Evolutionary conservation across 2,329 filamentous ascomycete genomes (phyloP).

Genomic region (Clarireedia hainanense): DNA sequence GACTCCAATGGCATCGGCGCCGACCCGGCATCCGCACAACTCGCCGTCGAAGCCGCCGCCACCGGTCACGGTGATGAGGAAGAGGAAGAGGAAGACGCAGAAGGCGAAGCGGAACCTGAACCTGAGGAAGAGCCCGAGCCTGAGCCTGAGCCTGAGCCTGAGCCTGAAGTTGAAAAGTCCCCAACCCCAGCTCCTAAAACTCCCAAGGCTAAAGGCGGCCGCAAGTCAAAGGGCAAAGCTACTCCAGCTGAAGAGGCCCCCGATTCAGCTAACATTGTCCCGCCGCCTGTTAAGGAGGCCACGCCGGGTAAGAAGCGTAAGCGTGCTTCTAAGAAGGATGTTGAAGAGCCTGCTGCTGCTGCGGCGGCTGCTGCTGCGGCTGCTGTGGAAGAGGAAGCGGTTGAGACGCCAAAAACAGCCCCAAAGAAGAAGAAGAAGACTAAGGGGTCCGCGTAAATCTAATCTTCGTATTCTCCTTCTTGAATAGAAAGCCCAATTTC

Average conservation of each 20-base stretch:
- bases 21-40: conserved; percentile 31
- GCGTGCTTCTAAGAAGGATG: conserved; percentile 43
- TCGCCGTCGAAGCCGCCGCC: conserved; percentile 45
- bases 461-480: too few relatives aligned
- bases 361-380: background rate
- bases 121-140: conserved; percentile 10
- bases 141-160: background rate
- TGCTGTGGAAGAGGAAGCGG: conserved; percentile 40
- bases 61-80: conserved; percentile 13
- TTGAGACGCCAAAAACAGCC: conserved; percentile 23
- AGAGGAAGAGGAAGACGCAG: conserved; percentile 31
- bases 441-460: too few relatives aligned
- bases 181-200: conserved; percentile 44
- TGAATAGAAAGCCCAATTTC: too few relatives aligned
- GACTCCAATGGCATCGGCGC: conserved; percentile 48
- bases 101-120: conserved; percentile 35
- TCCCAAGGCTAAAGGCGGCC: conserved; percentile 41
- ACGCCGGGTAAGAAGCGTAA: conserved; percentile 55
- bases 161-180: conserved; percentile 36
- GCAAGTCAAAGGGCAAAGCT: conserved; percentile 27
- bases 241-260: conserved; percentile 26
- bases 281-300: conserved; percentile 20
- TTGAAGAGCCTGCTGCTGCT: conserved; percentile 12
- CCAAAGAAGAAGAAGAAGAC: conserved; percentile 27
- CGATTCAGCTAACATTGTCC: conserved; percentile 17